Conservation (phyloP, 768 basidiomycete genomes). For the Rhodotorula paludigena region DNA sequence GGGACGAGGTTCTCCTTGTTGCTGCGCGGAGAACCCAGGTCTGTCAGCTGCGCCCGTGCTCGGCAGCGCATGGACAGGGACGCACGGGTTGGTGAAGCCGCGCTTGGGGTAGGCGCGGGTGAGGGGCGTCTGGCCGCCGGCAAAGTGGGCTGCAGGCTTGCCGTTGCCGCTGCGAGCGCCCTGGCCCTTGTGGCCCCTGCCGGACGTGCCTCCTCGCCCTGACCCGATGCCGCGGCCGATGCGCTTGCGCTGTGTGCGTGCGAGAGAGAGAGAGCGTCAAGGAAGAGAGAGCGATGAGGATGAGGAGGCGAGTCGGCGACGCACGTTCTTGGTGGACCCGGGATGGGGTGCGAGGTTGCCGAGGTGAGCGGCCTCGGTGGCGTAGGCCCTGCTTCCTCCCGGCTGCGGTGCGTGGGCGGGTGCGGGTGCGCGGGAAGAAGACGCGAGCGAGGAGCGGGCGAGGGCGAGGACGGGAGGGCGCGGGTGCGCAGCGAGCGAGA, state of each 20-base stretch:
- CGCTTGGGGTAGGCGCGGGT: conserved; percentile 85
- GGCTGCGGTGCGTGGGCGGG: not conserved
- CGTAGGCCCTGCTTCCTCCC: conserved; percentile 12
- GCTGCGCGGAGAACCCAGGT: conserved; percentile 51
- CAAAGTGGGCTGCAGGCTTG: conserved; percentile 74
- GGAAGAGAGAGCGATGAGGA: not conserved
- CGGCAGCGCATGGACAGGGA: not conserved
- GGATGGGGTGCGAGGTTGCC: conserved; percentile 67
- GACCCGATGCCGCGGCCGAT: conserved; percentile 90
- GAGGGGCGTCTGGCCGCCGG: conserved; percentile 95
- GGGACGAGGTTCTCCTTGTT: conserved; percentile 71
- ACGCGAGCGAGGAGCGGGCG: not conserved
- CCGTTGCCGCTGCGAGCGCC: conserved; percentile 86
- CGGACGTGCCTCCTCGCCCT: conserved; percentile 83
- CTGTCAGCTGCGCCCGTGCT: not conserved
- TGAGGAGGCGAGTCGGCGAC: conserved; percentile 25
- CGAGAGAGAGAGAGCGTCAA: conserved; percentile 3
- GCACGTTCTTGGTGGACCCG: conserved; percentile 65
- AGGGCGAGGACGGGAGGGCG: not conserved
- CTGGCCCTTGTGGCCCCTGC: conserved; percentile 91
- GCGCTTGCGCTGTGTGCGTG: conserved; percentile 70
- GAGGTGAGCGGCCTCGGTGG: conserved; percentile 47
- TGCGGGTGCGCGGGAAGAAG: not conserved
- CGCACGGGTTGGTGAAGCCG: conserved; percentile 88
- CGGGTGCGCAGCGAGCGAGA: not conserved